Conservation (phyloP, 2,329 filamentous ascomycete genomes). For the Gremmenia infestans region DNA sequence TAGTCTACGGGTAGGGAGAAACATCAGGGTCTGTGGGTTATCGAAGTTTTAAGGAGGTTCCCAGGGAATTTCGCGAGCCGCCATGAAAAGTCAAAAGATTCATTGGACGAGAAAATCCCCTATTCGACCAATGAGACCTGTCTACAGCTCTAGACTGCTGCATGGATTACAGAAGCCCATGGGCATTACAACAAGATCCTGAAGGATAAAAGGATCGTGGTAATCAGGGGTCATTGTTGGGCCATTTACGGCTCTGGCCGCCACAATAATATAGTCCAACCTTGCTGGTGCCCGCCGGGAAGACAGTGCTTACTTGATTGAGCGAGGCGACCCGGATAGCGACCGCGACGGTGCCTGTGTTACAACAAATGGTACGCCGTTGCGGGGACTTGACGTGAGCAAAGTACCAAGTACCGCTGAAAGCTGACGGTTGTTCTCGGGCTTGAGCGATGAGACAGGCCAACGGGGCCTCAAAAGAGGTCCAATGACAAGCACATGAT, state of each 20-base stretch:
- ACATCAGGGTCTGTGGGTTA: constrained; percentile 3
- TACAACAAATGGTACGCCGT: constrained; percentile 10
- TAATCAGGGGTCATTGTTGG: not conserved
- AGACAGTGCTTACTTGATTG: not conserved
- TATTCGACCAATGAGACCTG: constrained; percentile 15
- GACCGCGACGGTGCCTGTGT: not conserved
- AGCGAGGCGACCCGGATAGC: constrained; percentile 20
- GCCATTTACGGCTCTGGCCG: not conserved
- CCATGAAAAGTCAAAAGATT: constrained; percentile 11
- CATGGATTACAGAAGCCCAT: not conserved
- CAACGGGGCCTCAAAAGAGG: constrained; percentile 2
- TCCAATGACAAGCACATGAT: constrained; percentile 23
- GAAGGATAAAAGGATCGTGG: not conserved
- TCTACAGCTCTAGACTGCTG: constrained; percentile 6
- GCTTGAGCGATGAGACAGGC: constrained; percentile 13
- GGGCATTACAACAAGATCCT: not conserved
- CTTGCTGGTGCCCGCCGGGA: not conserved
- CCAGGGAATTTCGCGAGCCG: constrained; percentile 14
- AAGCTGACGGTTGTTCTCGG: constrained; percentile 20
- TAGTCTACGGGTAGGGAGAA: constrained; percentile 12
- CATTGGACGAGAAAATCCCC: constrained; percentile 22
- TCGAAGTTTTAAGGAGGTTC: constrained; percentile 4
- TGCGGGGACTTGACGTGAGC: constrained; percentile 1
- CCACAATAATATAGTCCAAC: not conserved
- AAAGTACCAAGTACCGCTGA: constrained; percentile 21